phyloP scores from a whole-genome alignment of 768 basidiomycete genomes.

The Rhodotorula sphaerocarpa region DNA sequence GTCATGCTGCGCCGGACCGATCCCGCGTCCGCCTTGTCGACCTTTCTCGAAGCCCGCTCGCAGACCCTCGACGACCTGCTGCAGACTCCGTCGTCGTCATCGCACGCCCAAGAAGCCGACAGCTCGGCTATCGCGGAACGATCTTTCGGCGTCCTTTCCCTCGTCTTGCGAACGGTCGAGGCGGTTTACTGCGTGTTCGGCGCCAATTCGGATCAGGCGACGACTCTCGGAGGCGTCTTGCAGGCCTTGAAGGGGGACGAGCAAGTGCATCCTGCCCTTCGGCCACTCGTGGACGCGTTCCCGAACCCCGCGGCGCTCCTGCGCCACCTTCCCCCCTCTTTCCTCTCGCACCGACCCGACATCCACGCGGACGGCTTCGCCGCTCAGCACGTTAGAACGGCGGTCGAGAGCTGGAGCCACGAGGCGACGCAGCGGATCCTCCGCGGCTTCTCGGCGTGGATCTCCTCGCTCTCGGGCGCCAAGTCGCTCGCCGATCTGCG shows the following conservation, averaged over 20 bases:
- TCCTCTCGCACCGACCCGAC: constrained; percentile 32
- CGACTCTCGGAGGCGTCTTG: not conserved
- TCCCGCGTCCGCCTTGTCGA: constrained; percentile 4
- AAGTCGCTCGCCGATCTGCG: constrained; percentile 14
- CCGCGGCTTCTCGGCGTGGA: constrained; percentile 8
- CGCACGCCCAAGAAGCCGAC: not conserved
- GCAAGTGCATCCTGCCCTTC: not conserved
- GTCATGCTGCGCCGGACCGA: constrained; percentile 28
- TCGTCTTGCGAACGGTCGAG: constrained; percentile 27
- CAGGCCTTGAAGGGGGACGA: no score
- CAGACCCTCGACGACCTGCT: constrained; percentile 18
- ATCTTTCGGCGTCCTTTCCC: constrained; percentile 10
- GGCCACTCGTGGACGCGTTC: constrained; percentile 30
- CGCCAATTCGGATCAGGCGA: no score
- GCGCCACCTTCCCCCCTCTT: constrained; percentile 31
- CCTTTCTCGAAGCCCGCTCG: constrained; percentile 23
- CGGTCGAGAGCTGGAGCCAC: constrained; percentile 23
- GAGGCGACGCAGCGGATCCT: constrained; percentile 14
- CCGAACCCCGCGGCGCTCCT: constrained; percentile 34
- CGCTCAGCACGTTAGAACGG: no score
- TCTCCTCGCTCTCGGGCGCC: constrained; percentile 14
- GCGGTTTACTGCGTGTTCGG: constrained; percentile 15
- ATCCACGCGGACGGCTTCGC: no score
- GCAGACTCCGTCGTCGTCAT: constrained; percentile 3
- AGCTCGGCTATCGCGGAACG: not conserved